phyloP scores from a whole-genome alignment of 495 filamentous ascomycete species.

The Penicillium arizonense region DNA sequence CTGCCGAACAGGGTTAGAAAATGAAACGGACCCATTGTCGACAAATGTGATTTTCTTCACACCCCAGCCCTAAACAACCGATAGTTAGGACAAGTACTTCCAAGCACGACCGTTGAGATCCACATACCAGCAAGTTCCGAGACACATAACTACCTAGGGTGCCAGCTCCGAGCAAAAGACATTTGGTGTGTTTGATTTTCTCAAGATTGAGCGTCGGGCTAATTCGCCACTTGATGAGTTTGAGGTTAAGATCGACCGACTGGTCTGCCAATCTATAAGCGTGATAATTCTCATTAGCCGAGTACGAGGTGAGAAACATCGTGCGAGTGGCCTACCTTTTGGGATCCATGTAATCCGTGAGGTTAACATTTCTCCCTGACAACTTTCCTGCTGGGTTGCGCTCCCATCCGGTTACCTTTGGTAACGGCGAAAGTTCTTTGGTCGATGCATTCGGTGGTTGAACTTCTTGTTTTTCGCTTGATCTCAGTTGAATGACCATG shows the following conservation, averaged over 20 bases:
- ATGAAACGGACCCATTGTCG: conserved; percentile 90
- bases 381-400: conserved; percentile 74
- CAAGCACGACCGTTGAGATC: neutral
- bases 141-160: conserved; percentile 94
- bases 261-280: conserved; percentile 73
- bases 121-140: conserved; percentile 69
- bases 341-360: conserved; percentile 92
- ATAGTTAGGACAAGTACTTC: neutral
- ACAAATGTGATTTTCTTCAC: conserved; percentile 96
- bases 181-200: conserved; percentile 84
- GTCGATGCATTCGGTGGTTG: conserved; percentile 25
- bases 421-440: conserved; percentile 49
- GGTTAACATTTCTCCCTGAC: conserved; percentile 68
- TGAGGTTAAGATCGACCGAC: conserved; percentile 95
- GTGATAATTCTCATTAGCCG: neutral
- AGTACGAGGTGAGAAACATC: neutral
- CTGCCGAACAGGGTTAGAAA: conserved; percentile 96
- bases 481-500: conserved; percentile 67
- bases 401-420: conserved; percentile 95
- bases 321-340: conserved; percentile 40
- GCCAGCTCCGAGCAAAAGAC: conserved; percentile 90
- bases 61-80: conserved; percentile 69
- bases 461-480: conserved; percentile 34
- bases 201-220: conserved; percentile 85
- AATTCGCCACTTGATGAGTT: conserved; percentile 98